Base-by-base conservation (phyloP, 139 green algal species). In the Chlorella sp. region DNA sequence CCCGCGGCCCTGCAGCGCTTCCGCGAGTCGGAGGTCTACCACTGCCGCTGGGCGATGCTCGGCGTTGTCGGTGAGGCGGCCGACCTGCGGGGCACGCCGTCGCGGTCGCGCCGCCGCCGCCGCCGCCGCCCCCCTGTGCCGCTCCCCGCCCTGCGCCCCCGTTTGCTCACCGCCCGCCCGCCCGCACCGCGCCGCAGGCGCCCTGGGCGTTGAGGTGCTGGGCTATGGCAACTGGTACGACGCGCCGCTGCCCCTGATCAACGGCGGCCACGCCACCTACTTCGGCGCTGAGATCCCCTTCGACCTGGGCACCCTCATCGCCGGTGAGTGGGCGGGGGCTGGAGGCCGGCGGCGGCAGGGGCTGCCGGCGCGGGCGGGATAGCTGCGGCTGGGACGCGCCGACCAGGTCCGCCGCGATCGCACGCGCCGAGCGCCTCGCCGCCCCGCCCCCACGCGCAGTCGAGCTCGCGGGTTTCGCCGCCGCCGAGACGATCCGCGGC, bases 241-340 rank as follows among this genome's bases (percentile, higher is more conserved):
- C 51, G 91, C 90, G 23, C 93, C 87, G 58, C 78, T 87, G 36
- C 93, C 89, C 87, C 87, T 93, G 31, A 58, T 95, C 15, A 87
- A 91, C 55, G 92, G 91, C 56, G 90, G 87, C 73, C 76, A 73
- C 29, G 80, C 92, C 65, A 93, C 90, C 41, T 97, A 88, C 79
- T 89, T 97, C 31, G 92, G 93, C 58, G 81, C 88, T 60, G 71
- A 83, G 17, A 64, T 96, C 17, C 93, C 93, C 59, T 92, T 97
- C 77, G 86, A 91, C 87, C 82, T 97, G 38, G 88, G 84, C 79
- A 90, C 90, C 55, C 82, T 97, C 4, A 59, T 90, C 51, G 86
- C 82, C 64, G 77, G 95, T 70, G 89, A 85, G 73, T 80, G n/a
- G n/a, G n/a, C n/a, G n/a, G n/a, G n/a, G n/a, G n/a, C n/a, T n/a